phyloP scores from a whole-genome alignment of 2,329 filamentous ascomycete species.

The Thielaviopsis euricoi region DNA sequence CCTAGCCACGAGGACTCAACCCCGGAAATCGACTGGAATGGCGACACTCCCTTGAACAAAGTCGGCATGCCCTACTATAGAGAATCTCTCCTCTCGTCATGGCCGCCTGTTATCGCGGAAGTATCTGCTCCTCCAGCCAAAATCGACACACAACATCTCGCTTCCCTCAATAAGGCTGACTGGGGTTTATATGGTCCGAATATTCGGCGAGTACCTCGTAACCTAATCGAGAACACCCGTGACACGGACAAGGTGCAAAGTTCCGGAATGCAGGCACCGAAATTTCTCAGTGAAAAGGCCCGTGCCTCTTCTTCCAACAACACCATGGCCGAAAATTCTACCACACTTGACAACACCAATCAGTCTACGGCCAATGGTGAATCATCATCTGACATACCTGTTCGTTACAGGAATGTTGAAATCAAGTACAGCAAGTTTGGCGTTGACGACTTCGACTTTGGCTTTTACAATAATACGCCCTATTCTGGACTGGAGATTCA shows the following conservation, averaged over 20 bases:
- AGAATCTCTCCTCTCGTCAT: conserved; percentile 71
- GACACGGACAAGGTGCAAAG: conserved; percentile 41
- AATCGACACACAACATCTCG: conserved; percentile 54
- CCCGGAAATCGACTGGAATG: conserved; percentile 48
- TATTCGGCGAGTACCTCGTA: conserved; percentile 53
- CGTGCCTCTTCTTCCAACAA: conserved; percentile 41
- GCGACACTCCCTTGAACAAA: conserved; percentile 64
- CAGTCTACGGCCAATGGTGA: neutral
- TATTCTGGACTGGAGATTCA: conserved; percentile 92
- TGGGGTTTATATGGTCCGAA: conserved; percentile 68
- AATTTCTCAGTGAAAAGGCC: conserved; percentile 88
- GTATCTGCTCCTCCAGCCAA: conserved; percentile 67
- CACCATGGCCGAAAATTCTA: conserved; percentile 25
- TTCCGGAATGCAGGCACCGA: conserved; percentile 55
- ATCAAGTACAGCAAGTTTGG: conserved; percentile 99
- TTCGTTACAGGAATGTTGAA: conserved; percentile 84
- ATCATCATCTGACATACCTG: conserved; percentile 59
- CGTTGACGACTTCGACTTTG: conserved; percentile 98
- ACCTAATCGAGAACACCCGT: conserved; percentile 70
- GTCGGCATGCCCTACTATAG: conserved; percentile 90
- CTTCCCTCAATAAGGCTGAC: conserved; percentile 52
- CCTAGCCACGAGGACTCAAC: conserved; percentile 46
- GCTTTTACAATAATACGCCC: conserved; percentile 83
- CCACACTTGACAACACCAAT: conserved; percentile 17
- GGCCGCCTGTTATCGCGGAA: conserved; percentile 76